Evolutionary conservation across 768 basidiomycete species (phyloP).

Genomic region (Boletus insuetus): DNA sequence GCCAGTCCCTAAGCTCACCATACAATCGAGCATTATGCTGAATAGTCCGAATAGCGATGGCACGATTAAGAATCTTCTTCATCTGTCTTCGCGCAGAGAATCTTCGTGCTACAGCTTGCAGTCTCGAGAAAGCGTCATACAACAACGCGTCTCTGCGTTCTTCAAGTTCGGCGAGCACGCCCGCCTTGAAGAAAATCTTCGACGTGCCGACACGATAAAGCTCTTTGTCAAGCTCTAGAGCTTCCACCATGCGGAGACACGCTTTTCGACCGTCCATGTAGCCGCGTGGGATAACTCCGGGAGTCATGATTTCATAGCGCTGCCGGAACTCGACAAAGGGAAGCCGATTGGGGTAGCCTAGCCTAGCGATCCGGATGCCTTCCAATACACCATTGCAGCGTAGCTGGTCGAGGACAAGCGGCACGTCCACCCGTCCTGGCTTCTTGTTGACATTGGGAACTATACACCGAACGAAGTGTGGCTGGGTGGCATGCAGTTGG

Average conservation of each 20-base stretch:
- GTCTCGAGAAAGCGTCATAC: constrained; percentile 81
- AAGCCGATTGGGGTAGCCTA: constrained; percentile 95
- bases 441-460: constrained; percentile 93
- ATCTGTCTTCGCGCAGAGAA: constrained; percentile 87
- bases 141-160: constrained; percentile 87
- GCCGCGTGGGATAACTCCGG: constrained; percentile 87
- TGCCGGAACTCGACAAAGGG: constrained; percentile 98
- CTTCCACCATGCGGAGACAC: constrained; percentile 84
- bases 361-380: constrained; percentile 95
- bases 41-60: constrained; percentile 85
- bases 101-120: constrained; percentile 86
- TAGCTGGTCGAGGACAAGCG: constrained; percentile 92
- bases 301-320: constrained; percentile 93
- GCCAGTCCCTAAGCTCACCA: constrained; percentile 89
- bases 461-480: constrained; percentile 97
- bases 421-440: constrained; percentile 88
- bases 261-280: constrained; percentile 99
- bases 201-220: constrained; percentile 91
- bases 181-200: constrained; percentile 99
- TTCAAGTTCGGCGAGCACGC: constrained; percentile 93
- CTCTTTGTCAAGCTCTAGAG: constrained; percentile 81
- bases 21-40: constrained; percentile 94
- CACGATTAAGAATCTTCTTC: constrained; percentile 92
- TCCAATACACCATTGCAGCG: constrained; percentile 99
- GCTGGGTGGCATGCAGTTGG: constrained; percentile 91